Base-by-base conservation (phyloP, 2,329 filamentous ascomycete species). In the Gnomoniopsis smithogilvyi region DNA sequence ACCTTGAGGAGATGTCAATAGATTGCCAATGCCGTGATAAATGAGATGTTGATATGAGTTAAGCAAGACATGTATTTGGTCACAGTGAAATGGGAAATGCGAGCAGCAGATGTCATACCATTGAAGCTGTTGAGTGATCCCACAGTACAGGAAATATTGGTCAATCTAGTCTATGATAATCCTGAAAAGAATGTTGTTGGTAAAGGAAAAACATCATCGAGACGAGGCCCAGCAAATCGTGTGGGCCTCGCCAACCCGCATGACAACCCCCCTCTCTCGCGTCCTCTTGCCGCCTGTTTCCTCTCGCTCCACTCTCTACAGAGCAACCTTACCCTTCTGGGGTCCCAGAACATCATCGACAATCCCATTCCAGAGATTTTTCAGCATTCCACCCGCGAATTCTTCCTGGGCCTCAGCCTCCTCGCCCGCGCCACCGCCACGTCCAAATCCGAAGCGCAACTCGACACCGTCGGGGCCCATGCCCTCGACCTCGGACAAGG, bases 401-500 rank as follows among this genome's bases (percentile, higher is more conserved):
- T 71, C 67, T 17, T 72, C 67, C 30, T 72, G 65, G 26, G 26
- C 26, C 54, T 73, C 68, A n/a, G n/a, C n/a, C 24, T 69, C 65
- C n/a, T 52, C 54, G 4, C 2, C 10, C 17, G 38, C 50, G 3
- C 30, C 26, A 45, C 22, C 30, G 2, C n/a, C 36, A 12, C 62
- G 61, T 14, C 61, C 48, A 62, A 83, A 79, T 11, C 74, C 73
- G 65, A 83, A 81, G 67, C 80, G 81, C 54, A 86, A 73, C 69
- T 83, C 78, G 6, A 83, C 74, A 50, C 82, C 78, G 67, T 86
- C 83, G 8, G 84, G 67, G 50, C 79, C 78, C 65, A 85, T 79
- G n/a, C 78, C 78, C 66, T 85, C 81, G n/a, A 86, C 76, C 67
- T 83, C 81, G 10, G 80, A 81, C 59, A 87, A 72, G 4, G 82